phyloP scores from a whole-genome alignment of 2,329 filamentous ascomycete species.

The Claviceps humidiphila region DNA sequence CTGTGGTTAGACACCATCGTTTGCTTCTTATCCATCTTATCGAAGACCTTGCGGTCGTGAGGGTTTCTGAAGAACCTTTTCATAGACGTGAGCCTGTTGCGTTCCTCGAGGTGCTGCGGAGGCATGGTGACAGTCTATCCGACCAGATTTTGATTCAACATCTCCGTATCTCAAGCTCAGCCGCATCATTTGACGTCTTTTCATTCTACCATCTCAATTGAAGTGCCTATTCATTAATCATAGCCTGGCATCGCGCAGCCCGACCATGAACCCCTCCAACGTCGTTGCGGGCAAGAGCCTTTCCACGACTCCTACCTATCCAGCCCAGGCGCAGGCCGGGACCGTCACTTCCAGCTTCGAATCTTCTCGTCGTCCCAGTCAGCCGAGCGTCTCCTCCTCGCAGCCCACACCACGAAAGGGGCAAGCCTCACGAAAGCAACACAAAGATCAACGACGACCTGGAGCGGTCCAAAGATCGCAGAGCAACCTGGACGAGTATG shows the following conservation, averaged over 20 bases:
- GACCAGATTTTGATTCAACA: neutral
- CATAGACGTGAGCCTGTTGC: neutral
- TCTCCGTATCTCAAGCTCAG: neutral
- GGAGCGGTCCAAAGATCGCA: constrained; percentile 26
- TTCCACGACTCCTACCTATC: constrained; percentile 28
- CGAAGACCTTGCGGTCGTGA: neutral
- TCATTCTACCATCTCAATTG: neutral
- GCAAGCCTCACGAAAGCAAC: constrained; percentile 66
- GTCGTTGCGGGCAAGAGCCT: constrained; percentile 37
- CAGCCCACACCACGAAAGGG: constrained; percentile 52
- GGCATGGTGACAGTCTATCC: constrained; percentile 2
- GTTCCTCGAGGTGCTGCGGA: neutral
- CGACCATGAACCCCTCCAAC: constrained; percentile 22
- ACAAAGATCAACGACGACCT: constrained; percentile 68
- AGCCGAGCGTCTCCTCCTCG: constrained; percentile 18
- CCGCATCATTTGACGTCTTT: neutral
- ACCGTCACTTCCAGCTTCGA: constrained; percentile 36
- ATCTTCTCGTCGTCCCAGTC: constrained; percentile 32
- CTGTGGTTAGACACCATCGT: neutral
- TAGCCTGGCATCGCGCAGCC: neutral
- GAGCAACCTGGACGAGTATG: constrained; percentile 54
- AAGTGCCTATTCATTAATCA: neutral
- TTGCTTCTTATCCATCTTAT: neutral
- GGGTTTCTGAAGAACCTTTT: neutral
- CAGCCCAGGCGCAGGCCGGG: constrained; percentile 26